Base-by-base conservation (phyloP, 768 basidiomycete species). In the Pisolithus albus region DNA sequence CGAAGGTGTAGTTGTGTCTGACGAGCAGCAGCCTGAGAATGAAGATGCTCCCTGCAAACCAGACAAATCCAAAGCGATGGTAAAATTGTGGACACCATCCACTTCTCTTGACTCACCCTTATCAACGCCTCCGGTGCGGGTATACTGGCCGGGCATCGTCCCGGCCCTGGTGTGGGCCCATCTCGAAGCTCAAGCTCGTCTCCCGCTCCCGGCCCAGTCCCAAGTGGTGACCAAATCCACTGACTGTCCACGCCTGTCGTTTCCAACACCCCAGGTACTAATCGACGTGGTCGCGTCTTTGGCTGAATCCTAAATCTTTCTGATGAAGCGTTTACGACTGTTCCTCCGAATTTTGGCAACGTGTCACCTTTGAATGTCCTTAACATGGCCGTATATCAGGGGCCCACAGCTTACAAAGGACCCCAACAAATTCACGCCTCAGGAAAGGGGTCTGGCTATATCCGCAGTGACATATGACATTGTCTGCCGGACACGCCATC, bases 281-380 rank as follows among this genome's bases (percentile, higher is more conserved):
- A 15, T 15, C 32, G 44, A 2, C 16, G 43, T 5, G 36, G 57
- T 50, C 53, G 71, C 58, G 1, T 57, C 60, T 21, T 51, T 53
- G 59, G 37, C 2, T 58, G 45, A 65, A 71, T 58, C 49, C 61
- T 59, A 48, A 69, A 52, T 56, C 68, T 58, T 46, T 65, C 55
- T 2, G 55, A 75, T 47, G 80, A 79, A 52, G 62, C 61, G 46
- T 81, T 81, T 30, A 79, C 72, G 34, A 73, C 75, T 0, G 77
- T 81, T 7, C 60, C 73, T 1, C 62, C 65, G 11, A 57, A 62
- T 26, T 77, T 62, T 39, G 51, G 67, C n/a, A 56, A 57, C 0
- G 58, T 57, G 50, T 67, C 65, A 16, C 65, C 65, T 18, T 46
- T 65, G n/a, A 59, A 34, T 15, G 34, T 34, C 34, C 11, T 34